phyloP scores from a whole-genome alignment of 257 asterid species.

The Hygrophila difformis region DNA sequence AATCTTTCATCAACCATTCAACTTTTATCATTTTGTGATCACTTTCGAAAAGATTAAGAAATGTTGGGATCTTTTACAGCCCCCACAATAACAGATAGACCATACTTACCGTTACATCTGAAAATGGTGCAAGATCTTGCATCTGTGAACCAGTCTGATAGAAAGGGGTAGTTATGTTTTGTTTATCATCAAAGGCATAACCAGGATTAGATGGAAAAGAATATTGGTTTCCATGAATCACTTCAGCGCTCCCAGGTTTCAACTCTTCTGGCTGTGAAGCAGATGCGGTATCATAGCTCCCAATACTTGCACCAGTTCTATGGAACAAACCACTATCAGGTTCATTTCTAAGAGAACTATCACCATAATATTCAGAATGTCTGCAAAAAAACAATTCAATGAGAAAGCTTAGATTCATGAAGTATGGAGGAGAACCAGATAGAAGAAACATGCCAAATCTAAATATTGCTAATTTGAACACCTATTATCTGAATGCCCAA shows the following conservation, averaged over 20 bases:
- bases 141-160: constrained; percentile 37
- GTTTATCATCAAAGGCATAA: constrained; percentile 43
- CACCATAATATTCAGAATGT: constrained; percentile 62
- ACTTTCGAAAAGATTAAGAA: too few species aligned
- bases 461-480: constrained; percentile 13
- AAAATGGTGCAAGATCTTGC: constrained; percentile 39
- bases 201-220: constrained; percentile 50
- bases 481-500: constrained; percentile 54
- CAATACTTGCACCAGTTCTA: constrained; percentile 45
- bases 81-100: too few species aligned
- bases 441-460: constrained; percentile 6
- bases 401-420: constrained; percentile 1
- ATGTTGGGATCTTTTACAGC: too few species aligned
- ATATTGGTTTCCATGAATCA: constrained; percentile 54
- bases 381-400: constrained; percentile 38
- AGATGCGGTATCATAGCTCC: constrained; percentile 51
- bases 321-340: constrained; percentile 64
- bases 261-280: constrained; percentile 57
- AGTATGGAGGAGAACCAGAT: neutral
- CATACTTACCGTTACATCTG: constrained; percentile 46
- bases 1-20: too few species aligned
- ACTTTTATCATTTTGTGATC: constrained; percentile 2
- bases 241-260: constrained; percentile 60
- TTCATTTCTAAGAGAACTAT: constrained; percentile 53
- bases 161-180: constrained; percentile 30